phyloP scores from a whole-genome alignment of 1,284 basidiomycete species.

The Gymnopus androsaceus region DNA sequence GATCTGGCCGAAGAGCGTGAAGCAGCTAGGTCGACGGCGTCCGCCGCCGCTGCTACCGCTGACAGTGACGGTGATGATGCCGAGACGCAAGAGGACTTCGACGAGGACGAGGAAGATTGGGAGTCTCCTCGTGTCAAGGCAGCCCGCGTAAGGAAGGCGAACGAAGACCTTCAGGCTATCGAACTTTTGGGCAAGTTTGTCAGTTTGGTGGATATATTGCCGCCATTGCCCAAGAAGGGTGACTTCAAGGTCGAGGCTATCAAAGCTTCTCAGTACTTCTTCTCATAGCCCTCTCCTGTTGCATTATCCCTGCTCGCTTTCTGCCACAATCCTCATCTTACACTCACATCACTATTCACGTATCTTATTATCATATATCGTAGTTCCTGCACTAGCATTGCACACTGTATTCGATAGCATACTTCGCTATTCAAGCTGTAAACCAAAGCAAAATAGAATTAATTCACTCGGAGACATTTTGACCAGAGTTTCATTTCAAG shows the following conservation, averaged over 20 bases:
- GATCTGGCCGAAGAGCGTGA: slow-evolving; percentile 23
- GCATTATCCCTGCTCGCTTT: neutral
- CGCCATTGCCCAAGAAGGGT: slow-evolving; percentile 85
- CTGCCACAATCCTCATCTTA: neutral
- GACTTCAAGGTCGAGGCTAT: slow-evolving; percentile 87
- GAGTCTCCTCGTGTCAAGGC: slow-evolving; percentile 23
- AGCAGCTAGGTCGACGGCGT: slow-evolving; percentile 16
- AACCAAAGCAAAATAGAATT: neutral
- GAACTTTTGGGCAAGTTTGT: slow-evolving; percentile 66
- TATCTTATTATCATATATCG: slow-evolving; percentile 9
- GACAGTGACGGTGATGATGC: slow-evolving; percentile 17
- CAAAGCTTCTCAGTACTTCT: slow-evolving; percentile 86
- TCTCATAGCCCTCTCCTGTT: slow-evolving; percentile 56
- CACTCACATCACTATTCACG: neutral
- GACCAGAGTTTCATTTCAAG: neutral
- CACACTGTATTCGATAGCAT: slow-evolving; percentile 8
- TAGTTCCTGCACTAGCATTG: slow-evolving; percentile 9
- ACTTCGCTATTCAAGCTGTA: neutral
- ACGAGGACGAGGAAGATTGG: slow-evolving; percentile 25
- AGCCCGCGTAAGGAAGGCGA: slow-evolving; percentile 22
- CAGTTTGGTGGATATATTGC: slow-evolving; percentile 76
- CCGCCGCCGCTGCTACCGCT: neutral
- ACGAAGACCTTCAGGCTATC: slow-evolving; percentile 29
- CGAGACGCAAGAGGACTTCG: slow-evolving; percentile 23
- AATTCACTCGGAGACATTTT: neutral